These are phyloP conservation scores for Trichocladium uniseriatum DNA, from an alignment of 495 filamentous ascomycete species.

Conservation along the genomic window DNA sequence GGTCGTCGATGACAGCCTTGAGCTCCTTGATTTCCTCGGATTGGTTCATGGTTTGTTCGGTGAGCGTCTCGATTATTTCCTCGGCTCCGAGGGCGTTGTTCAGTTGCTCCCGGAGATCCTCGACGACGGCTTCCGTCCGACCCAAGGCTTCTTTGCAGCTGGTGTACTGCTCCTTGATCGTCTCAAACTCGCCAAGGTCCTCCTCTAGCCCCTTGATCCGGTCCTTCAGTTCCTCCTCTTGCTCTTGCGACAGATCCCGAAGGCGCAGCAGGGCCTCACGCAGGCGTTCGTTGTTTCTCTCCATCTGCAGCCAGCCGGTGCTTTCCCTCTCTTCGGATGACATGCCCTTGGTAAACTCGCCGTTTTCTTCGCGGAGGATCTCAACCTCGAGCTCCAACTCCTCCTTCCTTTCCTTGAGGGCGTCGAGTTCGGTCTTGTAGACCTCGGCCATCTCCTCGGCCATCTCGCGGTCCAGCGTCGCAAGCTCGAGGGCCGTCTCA, in stretches of 20 bases:
- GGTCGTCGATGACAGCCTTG: conserved; percentile 67
- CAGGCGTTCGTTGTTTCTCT: conserved; percentile 79
- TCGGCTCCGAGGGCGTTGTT: conserved; percentile 81
- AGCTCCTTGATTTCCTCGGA: conserved; percentile 77
- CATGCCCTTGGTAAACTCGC: conserved; percentile 71
- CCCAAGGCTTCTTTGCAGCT: conserved; percentile 61
- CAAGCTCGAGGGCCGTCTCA: conserved; percentile 78
- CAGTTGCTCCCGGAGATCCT: conserved; percentile 83
- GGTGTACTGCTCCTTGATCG: conserved; percentile 61
- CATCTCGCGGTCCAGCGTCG: conserved; percentile 87
- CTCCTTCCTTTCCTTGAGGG: conserved; percentile 61
- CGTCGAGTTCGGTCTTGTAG: conserved; percentile 70
- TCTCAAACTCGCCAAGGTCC: conserved; percentile 63
- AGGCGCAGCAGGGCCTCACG: conserved; percentile 75
- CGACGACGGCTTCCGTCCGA: conserved; percentile 63
- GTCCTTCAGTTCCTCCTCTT: conserved; percentile 66
- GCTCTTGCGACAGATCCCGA: conserved; percentile 76
- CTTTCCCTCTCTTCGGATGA: conserved; percentile 78
- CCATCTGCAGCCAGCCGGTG: conserved; percentile 84
- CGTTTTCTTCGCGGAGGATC: conserved; percentile 78
- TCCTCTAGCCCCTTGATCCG: conserved; percentile 71
- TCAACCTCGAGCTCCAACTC: conserved; percentile 85
- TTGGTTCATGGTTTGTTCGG: conserved; percentile 72
- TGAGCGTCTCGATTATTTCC: conserved; percentile 86
- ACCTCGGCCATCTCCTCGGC: conserved; percentile 85